phyloP scores from a whole-genome alignment of 345 rosid genomes.

The Populus simonii region DNA sequence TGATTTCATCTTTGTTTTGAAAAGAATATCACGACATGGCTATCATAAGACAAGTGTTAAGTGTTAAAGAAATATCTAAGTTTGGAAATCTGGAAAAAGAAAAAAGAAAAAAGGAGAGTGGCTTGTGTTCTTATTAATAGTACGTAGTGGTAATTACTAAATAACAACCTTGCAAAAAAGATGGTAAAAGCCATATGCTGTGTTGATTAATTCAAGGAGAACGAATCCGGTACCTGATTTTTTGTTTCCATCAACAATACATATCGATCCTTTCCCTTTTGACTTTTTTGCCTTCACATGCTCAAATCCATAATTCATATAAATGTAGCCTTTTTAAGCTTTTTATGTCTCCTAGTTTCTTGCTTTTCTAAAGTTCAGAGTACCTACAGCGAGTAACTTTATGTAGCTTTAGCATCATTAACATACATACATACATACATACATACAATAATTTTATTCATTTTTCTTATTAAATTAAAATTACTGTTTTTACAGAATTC shows the following conservation, averaged over 20 bases:
- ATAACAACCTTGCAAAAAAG: background rate
- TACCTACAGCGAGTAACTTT: background rate
- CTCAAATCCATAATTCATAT: background rate
- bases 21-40: too few relatives aligned
- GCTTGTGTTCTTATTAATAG: background rate
- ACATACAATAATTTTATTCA: too few relatives aligned
- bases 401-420: too few relatives aligned
- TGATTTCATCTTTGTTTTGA: background rate
- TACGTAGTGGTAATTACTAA: background rate
- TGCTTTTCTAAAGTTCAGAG: too few relatives aligned
- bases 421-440: too few relatives aligned
- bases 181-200: conserved; percentile 2
- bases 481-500: too few relatives aligned
- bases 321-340: background rate
- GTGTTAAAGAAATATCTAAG: too few relatives aligned
- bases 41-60: too few relatives aligned
- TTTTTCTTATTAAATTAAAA: background rate
- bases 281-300: background rate
- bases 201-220: conserved; percentile 6
- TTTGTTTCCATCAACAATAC: conserved; percentile 5
- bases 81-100: too few relatives aligned
- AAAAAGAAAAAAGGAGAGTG: too few relatives aligned
- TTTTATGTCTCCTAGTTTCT: background rate
- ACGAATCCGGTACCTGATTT: background rate
- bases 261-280: background rate